phyloP scores from a whole-genome alignment of 495 filamentous ascomycete genomes.

The Pyronema omphalodes region DNA sequence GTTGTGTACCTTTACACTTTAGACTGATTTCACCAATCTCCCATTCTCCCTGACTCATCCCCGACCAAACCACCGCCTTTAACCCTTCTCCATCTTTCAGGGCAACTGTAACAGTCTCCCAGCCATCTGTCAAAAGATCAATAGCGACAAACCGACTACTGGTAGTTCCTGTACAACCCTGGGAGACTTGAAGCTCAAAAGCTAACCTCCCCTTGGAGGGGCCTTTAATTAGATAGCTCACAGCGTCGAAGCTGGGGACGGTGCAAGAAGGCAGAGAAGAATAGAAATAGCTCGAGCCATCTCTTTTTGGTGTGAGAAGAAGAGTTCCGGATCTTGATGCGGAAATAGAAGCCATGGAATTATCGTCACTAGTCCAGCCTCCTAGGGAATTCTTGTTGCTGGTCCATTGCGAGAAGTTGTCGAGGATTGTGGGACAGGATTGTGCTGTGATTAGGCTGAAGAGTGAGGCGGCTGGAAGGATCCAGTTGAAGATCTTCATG shows the following conservation, averaged over 20 bases:
- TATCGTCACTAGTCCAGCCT: slow-evolving; percentile 29
- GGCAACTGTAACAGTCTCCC: slow-evolving; percentile 30
- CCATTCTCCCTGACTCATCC: too few relatives aligned
- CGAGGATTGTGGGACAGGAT: slow-evolving; percentile 31
- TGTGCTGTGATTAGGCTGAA: slow-evolving; percentile 26
- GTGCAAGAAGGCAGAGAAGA: slow-evolving; percentile 32
- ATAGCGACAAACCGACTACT: slow-evolving; percentile 32
- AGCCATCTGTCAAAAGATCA: slow-evolving; percentile 32
- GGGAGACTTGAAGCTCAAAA: slow-evolving; percentile 37
- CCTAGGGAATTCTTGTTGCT: slow-evolving; percentile 32
- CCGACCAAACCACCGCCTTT: too few relatives aligned
- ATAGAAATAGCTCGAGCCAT: slow-evolving; percentile 36
- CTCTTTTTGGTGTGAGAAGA: slow-evolving; percentile 33
- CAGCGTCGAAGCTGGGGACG: slow-evolving; percentile 31
- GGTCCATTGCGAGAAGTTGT: slow-evolving; percentile 38
- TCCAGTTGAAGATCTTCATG: too few relatives aligned
- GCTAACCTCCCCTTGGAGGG: slow-evolving; percentile 32
- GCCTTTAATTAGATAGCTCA: slow-evolving; percentile 38
- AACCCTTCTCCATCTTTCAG: neutral
- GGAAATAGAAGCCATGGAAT: slow-evolving; percentile 32
- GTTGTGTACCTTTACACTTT: too few relatives aligned
- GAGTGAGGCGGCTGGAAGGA: neutral
- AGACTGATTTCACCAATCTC: too few relatives aligned
- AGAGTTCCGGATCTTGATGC: slow-evolving; percentile 28
- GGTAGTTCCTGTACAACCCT: slow-evolving; percentile 27